Percentiles rank a stretch among this genome's conserved stretches.
Conservation (phyloP, 306 rosid genomes). For the Lagenaria siceraria region DNA sequence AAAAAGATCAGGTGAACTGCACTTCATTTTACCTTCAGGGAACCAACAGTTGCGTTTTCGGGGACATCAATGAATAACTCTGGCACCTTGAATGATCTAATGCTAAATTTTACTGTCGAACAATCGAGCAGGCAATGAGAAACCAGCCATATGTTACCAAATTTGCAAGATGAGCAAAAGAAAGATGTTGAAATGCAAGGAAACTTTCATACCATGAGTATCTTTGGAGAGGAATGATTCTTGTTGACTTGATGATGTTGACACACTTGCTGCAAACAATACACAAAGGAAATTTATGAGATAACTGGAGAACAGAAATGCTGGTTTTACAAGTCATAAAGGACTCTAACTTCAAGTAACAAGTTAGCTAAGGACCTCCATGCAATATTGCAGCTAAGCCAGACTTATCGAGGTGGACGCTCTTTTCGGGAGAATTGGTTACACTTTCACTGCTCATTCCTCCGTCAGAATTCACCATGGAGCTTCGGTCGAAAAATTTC, state of each 20-base stretch:
- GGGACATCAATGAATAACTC: slow-evolving; percentile 82
- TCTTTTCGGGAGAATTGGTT: slow-evolving; percentile 50
- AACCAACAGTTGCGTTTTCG: slow-evolving; percentile 71
- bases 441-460: slow-evolving; percentile 79
- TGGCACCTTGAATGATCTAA: slow-evolving; percentile 75
- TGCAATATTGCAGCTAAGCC: slow-evolving; percentile 27
- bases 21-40: slow-evolving; percentile 47
- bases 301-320: neutral
- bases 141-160: slow-evolving; percentile 12
- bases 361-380: slow-evolving; percentile 11
- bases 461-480: slow-evolving; percentile 45
- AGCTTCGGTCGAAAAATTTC: slow-evolving; percentile 40
- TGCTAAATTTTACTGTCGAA: slow-evolving; percentile 68
- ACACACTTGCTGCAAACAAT: slow-evolving; percentile 22
- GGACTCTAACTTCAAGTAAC: neutral
- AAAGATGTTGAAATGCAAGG: neutral
- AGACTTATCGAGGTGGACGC: slow-evolving; percentile 22
- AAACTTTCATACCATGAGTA: slow-evolving; percentile 49
- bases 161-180: neutral
- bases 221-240: slow-evolving; percentile 37
- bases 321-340: neutral
- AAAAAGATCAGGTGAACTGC: neutral
- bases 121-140: slow-evolving; percentile 19
- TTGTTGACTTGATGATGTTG: slow-evolving; percentile 29
- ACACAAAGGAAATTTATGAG: slow-evolving; percentile 9